Percentiles rank a stretch among this genome's conserved stretches.
Evolutionary conservation across 1,284 basidiomycete species (phyloP).

Genomic region (Fomitopsis betulina): DNA sequence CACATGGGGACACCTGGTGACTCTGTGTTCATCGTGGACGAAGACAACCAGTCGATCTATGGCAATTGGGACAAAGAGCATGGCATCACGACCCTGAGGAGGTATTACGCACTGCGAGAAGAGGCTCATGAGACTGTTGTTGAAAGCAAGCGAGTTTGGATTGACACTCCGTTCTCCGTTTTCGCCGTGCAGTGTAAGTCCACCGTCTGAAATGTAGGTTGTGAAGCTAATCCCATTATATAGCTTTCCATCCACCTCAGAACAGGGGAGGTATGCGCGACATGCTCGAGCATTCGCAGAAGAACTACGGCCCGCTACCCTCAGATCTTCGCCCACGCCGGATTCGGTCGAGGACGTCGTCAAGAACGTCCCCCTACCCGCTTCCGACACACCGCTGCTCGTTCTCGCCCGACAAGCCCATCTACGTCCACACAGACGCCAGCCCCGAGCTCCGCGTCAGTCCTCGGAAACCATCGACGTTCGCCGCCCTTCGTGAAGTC

Average conservation of each 20-base stretch:
- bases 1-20: slow-evolving; percentile 22
- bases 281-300: slow-evolving; percentile 65
- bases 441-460: slow-evolving; percentile 1
- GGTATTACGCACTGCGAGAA: slow-evolving; percentile 63
- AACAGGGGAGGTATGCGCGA: slow-evolving; percentile 65
- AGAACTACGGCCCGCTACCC: slow-evolving; percentile 65
- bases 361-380: slow-evolving; percentile 71
- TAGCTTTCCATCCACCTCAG: slow-evolving; percentile 68
- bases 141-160: slow-evolving; percentile 63
- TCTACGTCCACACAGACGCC: slow-evolving; percentile 2
- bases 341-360: slow-evolving; percentile 59
- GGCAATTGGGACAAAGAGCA: slow-evolving; percentile 61
- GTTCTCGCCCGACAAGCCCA: slow-evolving; percentile 37
- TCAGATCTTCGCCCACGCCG: slow-evolving; percentile 59
- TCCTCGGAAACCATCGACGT: slow-evolving; percentile 13
- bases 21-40: slow-evolving; percentile 52
- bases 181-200: slow-evolving; percentile 69
- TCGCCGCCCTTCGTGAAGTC: slow-evolving; percentile 23
- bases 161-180: slow-evolving; percentile 68
- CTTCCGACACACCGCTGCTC: slow-evolving; percentile 40
- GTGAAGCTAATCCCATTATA: background rate
- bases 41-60: slow-evolving; percentile 46
- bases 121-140: slow-evolving; percentile 64
- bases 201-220: background rate
- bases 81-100: slow-evolving; percentile 55